phyloP scores from a whole-genome alignment of 345 rosid species.

The Fremontodendron californicum region DNA sequence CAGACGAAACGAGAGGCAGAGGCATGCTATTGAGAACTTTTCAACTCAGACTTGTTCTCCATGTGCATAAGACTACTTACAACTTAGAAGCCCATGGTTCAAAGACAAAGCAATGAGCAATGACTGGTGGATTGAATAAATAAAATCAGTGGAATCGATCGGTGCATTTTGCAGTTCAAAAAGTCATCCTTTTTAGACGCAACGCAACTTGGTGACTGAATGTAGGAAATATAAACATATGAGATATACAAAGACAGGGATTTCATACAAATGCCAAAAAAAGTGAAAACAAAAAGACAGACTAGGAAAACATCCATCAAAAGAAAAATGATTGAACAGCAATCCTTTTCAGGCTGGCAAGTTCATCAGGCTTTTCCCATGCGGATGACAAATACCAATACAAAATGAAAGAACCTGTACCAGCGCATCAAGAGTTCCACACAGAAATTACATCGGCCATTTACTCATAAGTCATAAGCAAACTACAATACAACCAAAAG shows the following conservation, averaged over 20 bases:
- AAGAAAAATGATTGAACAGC: background rate
- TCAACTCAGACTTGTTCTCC: too few relatives aligned
- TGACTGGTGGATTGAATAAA: too few relatives aligned
- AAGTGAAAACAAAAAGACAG: background rate
- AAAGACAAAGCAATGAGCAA: too few relatives aligned
- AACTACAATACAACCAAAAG: background rate
- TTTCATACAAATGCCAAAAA: background rate
- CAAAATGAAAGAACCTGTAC: background rate
- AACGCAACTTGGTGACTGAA: too few relatives aligned
- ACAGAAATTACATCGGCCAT: background rate
- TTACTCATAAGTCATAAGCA: background rate
- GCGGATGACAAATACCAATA: background rate
- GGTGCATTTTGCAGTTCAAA: too few relatives aligned
- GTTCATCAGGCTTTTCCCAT: background rate
- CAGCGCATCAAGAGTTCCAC: background rate
- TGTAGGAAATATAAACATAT: too few relatives aligned
- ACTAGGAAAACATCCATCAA: background rate
- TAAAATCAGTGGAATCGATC: too few relatives aligned
- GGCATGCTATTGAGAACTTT: too few relatives aligned
- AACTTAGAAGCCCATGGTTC: too few relatives aligned
- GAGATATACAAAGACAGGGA: background rate
- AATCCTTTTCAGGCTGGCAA: background rate
- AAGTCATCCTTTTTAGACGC: too few relatives aligned
- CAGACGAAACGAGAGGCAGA: constrained; percentile 45
- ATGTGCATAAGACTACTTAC: too few relatives aligned